Evolutionary conservation across 1,139 yeast genomes (phyloP).

Genomic region (Suhomyces atakaporum): DNA sequence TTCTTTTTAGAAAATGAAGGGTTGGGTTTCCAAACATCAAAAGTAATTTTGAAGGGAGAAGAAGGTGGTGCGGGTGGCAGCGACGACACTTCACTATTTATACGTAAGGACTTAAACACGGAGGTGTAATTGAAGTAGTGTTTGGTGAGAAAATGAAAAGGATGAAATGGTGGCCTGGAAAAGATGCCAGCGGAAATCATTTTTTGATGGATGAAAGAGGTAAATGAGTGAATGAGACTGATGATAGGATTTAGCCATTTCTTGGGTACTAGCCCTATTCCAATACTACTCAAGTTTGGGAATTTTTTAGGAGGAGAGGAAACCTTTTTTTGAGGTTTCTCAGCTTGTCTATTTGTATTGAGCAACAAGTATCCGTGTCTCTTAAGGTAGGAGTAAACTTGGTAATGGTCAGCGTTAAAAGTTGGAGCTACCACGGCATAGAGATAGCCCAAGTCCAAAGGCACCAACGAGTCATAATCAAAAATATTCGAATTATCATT

Average conservation of each 20-base stretch:
- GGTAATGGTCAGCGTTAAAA: slow-evolving; percentile 54
- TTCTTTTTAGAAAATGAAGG: slow-evolving; percentile 65
- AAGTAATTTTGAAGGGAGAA: slow-evolving; percentile 32
- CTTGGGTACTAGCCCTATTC: too few species aligned
- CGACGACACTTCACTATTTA: background rate
- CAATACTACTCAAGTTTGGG: too few species aligned
- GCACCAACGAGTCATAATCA: slow-evolving; percentile 29
- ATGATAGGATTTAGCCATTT: too few species aligned
- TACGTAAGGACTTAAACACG: slow-evolving; percentile 38
- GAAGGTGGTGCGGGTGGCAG: background rate
- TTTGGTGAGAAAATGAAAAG: slow-evolving; percentile 16
- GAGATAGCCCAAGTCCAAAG: slow-evolving; percentile 65
- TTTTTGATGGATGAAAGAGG: too few species aligned
- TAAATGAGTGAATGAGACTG: too few species aligned
- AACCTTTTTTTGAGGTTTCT: background rate
- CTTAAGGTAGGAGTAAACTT: slow-evolving; percentile 73
- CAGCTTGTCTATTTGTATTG: slow-evolving; percentile 17
- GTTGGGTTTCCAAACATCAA: slow-evolving; percentile 84
- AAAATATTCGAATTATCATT: slow-evolving; percentile 23
- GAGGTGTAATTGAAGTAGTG: slow-evolving; percentile 42
- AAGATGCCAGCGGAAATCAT: too few species aligned
- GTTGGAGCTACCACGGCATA: slow-evolving; percentile 54
- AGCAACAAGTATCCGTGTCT: slow-evolving; percentile 76
- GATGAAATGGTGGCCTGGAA: slow-evolving; percentile 13
- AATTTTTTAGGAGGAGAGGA: too few species aligned